phyloP scores from a whole-genome alignment of 441 rosid species.

The Corymbia citriodora region DNA sequence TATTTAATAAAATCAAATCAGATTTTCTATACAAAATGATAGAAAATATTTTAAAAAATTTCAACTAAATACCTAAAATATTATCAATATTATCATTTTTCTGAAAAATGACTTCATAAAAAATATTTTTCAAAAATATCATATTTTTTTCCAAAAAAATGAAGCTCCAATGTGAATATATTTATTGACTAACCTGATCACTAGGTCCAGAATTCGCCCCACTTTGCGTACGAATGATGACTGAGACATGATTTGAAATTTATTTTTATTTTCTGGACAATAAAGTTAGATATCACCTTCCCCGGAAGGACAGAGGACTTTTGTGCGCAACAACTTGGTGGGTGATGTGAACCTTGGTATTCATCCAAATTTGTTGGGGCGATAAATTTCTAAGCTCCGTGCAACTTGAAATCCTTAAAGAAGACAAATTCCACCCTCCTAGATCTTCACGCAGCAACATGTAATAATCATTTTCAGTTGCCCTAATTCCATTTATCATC shows the following conservation, averaged over 20 bases:
- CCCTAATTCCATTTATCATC: background rate
- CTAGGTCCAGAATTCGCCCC: background rate
- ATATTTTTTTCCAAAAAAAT: rapidly evolving
- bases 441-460: background rate
- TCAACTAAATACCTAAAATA: too few relatives aligned
- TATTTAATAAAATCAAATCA: too few relatives aligned
- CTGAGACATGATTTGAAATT: background rate
- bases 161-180: background rate
- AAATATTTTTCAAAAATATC: background rate
- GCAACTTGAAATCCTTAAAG: background rate
- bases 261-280: background rate
- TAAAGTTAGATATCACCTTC: background rate
- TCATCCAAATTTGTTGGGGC: background rate
- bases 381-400: background rate
- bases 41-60: too few relatives aligned
- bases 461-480: background rate
- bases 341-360: background rate
- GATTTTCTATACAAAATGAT: too few relatives aligned
- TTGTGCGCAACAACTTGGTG: background rate
- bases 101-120: background rate
- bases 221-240: background rate
- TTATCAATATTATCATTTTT: too few relatives aligned
- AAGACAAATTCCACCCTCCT: background rate
- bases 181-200: background rate
- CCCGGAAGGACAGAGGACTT: background rate